Evolutionary conservation across 1,284 basidiomycete species (phyloP).

Genomic region (Fomitopsis pinicola): DNA sequence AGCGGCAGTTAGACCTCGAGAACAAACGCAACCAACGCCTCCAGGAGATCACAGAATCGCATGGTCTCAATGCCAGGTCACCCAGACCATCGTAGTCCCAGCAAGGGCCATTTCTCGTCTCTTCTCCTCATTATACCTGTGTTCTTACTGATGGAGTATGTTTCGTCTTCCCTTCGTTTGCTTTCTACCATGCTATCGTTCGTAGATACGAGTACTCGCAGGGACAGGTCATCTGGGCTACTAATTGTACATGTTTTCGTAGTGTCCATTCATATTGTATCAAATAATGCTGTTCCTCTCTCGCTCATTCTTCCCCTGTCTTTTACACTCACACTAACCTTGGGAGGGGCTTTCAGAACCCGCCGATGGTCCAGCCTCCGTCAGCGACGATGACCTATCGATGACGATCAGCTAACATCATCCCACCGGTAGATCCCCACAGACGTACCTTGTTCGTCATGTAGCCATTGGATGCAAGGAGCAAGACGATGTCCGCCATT

Average conservation of each 20-base stretch:
- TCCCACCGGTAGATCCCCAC: not conserved
- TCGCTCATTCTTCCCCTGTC: not conserved
- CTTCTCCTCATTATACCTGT: constrained; percentile 7
- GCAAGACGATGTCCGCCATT: constrained; percentile 45
- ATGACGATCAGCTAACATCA: not conserved
- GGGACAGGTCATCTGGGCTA: not conserved
- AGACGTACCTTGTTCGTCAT: constrained; percentile 50
- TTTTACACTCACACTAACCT: not conserved
- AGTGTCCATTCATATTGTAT: constrained; percentile 7
- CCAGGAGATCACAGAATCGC: constrained; percentile 55
- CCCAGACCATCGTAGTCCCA: constrained; percentile 6
- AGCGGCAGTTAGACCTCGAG: constrained; percentile 67
- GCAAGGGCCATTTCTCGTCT: not conserved
- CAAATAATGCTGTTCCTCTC: not conserved
- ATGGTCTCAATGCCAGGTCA: constrained; percentile 31
- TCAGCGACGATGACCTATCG: constrained; percentile 25
- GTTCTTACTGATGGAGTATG: not conserved
- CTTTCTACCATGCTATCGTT: constrained; percentile 1
- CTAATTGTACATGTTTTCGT: constrained; percentile 3
- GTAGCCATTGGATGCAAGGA: constrained; percentile 45
- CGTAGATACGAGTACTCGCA: not conserved
- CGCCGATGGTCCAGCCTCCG: constrained; percentile 26
- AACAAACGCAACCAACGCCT: constrained; percentile 65
- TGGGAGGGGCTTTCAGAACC: constrained; percentile 10
- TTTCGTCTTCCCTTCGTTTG: not conserved